phyloP scores from a whole-genome alignment of 75 land plant species.

The Picea glauca region DNA sequence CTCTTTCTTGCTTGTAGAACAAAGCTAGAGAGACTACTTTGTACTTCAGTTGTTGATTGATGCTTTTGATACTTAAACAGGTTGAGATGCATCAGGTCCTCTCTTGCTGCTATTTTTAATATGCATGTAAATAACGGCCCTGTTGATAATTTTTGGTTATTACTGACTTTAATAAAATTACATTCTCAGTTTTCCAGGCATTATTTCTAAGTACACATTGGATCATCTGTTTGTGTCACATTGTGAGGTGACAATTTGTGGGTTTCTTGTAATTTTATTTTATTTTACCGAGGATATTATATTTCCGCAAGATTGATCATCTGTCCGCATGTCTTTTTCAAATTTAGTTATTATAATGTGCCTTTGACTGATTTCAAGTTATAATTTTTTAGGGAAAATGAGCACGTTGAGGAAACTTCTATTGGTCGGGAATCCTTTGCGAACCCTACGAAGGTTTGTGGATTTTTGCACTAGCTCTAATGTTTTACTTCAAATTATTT shows the following conservation, averaged over 20 bases:
- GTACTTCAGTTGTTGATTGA: too few relatives aligned
- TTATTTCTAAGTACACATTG: not conserved
- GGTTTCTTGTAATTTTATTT: not conserved
- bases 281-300: not conserved
- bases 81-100: too few relatives aligned
- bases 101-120: too few relatives aligned
- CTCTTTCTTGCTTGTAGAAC: too few relatives aligned
- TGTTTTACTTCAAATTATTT: not conserved
- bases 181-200: not conserved
- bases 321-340: not conserved
- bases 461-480: not conserved
- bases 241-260: not conserved
- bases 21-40: too few relatives aligned
- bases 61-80: too few relatives aligned
- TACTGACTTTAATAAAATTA: too few relatives aligned
- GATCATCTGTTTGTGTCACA: not conserved
- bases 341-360: not conserved
- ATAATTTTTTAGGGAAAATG: constrained; percentile 56
- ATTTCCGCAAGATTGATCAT: not conserved
- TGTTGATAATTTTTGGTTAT: too few relatives aligned
- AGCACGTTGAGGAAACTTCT: constrained; percentile 74
- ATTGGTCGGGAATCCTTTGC: constrained; percentile 79
- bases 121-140: too few relatives aligned
- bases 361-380: not conserved
- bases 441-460: constrained; percentile 70